A percentile compares a stretch with the other conserved stretches of the same genome.
These are phyloP conservation scores for Rhizopogon sp. DNA, from an alignment of 768 basidiomycete species.

Conservation along the genomic window DNA sequence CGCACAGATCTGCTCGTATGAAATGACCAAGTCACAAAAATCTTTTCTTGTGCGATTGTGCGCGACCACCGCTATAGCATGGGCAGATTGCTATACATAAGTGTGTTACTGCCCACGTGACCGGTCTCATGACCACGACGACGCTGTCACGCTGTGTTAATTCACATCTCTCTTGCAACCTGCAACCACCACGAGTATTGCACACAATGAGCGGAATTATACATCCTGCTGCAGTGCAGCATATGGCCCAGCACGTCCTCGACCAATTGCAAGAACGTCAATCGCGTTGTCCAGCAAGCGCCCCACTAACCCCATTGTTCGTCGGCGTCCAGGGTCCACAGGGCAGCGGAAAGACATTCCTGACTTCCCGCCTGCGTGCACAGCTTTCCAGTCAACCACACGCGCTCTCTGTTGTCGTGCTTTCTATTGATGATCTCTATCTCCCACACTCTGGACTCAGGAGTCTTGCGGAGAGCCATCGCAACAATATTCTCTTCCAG, in stretches of 20 bases:
- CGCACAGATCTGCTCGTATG: too few species aligned
- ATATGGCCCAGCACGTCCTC: conserved; percentile 35
- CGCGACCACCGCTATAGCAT: not conserved
- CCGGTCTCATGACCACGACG: conserved; percentile 1
- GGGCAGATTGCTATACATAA: not conserved
- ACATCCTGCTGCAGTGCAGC: conserved; percentile 30
- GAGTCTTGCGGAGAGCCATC: conserved; percentile 42
- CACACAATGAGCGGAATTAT: not conserved
- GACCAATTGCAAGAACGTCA: conserved; percentile 30
- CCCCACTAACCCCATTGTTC: conserved; percentile 53
- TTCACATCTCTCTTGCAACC: not conserved
- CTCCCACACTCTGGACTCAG: conserved; percentile 61
- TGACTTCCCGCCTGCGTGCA: conserved; percentile 53
- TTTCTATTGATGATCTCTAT: conserved; percentile 87
- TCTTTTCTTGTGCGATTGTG: too few species aligned
- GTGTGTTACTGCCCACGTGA: not conserved
- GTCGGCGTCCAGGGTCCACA: conserved; percentile 92
- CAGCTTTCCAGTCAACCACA: conserved; percentile 39
- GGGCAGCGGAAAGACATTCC: conserved; percentile 87
- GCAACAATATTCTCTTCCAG: conserved; percentile 60
- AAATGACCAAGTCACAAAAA: too few species aligned
- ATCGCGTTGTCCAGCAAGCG: conserved; percentile 7
- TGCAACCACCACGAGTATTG: not conserved
- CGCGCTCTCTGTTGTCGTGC: conserved; percentile 50
- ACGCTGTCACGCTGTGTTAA: not conserved